A percentile compares a stretch with the other conserved stretches of the same genome.
Conservation (phyloP, 2,329 filamentous ascomycete species). For the Ciborinia camelliae region DNA sequence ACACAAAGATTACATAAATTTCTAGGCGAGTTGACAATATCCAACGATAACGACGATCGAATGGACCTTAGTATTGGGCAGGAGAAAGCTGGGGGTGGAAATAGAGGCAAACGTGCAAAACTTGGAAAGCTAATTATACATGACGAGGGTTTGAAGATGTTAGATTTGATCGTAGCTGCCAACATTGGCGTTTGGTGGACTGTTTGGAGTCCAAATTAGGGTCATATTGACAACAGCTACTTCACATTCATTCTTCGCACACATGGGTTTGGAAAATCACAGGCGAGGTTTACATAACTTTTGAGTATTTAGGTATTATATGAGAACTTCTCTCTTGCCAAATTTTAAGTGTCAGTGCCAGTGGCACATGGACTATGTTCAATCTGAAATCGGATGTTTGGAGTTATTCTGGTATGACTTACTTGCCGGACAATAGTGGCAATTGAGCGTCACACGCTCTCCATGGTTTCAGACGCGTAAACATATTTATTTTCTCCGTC, state of each 20-base stretch:
- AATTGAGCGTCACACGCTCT: background rate
- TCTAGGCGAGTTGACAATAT: conserved; percentile 12
- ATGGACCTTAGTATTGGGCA: conserved; percentile 74
- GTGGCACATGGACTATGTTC: background rate
- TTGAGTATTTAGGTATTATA: background rate
- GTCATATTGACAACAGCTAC: background rate
- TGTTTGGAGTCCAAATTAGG: conserved; percentile 58
- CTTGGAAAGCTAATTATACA: conserved; percentile 89
- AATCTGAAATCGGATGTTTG: background rate
- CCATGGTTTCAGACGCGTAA: background rate
- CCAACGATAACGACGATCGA: conserved; percentile 40
- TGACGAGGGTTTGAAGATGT: conserved; percentile 89
- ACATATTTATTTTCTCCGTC: background rate
- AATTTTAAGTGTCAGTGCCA: no score
- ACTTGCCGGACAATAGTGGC: background rate
- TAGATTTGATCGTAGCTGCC: conserved; percentile 85
- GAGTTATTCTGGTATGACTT: background rate
- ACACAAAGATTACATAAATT: conserved; percentile 2
- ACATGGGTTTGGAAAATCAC: background rate
- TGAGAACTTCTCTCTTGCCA: background rate
- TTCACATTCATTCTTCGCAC: background rate
- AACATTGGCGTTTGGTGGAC: conserved; percentile 95
- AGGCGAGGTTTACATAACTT: background rate
- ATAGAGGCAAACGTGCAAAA: conserved; percentile 82
- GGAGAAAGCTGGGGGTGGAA: conserved; percentile 82